These are phyloP conservation scores for Friedmanniomyces simplex DNA, from an alignment of 495 filamentous ascomycete genomes.

Conservation along the genomic window DNA sequence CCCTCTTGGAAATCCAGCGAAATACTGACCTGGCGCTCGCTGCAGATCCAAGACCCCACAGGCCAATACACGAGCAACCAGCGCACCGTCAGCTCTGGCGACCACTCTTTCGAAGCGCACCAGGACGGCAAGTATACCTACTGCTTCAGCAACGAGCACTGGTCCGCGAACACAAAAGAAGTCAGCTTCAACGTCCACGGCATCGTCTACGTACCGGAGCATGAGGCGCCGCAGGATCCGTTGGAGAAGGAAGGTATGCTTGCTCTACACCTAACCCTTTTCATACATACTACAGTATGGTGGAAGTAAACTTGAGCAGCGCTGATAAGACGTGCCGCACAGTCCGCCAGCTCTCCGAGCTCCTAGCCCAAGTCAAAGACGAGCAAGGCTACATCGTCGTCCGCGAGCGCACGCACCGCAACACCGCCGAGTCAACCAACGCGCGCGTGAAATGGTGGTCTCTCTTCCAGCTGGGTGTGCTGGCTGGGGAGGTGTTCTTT, in stretches of 20 bases:
- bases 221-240: conserved; percentile 73
- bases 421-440: conserved; percentile 98
- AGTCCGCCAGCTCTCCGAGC: conserved; percentile 79
- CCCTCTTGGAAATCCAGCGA: too few species aligned
- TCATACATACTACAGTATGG: too few species aligned
- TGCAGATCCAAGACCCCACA: conserved; percentile 73
- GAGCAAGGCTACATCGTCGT: conserved; percentile 96
- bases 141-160: conserved; percentile 98
- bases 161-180: conserved; percentile 84
- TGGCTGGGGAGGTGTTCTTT: conserved; percentile 87
- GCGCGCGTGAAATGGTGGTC: conserved; percentile 98
- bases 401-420: conserved; percentile 88
- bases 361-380: conserved; percentile 85
- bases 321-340: conserved; percentile 5
- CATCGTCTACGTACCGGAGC: conserved; percentile 91
- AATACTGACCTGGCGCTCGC: background rate
- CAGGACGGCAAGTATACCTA: conserved; percentile 84
- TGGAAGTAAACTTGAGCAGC: background rate
- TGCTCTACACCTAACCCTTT: too few species aligned
- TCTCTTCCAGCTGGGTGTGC: conserved; percentile 83
- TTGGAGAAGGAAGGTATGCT: conserved; percentile 73
- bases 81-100: conserved; percentile 71
- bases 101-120: conserved; percentile 81
- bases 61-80: conserved; percentile 65
- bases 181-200: conserved; percentile 98